phyloP scores from a whole-genome alignment of 306 rosid species.

The Malus asiatica region DNA sequence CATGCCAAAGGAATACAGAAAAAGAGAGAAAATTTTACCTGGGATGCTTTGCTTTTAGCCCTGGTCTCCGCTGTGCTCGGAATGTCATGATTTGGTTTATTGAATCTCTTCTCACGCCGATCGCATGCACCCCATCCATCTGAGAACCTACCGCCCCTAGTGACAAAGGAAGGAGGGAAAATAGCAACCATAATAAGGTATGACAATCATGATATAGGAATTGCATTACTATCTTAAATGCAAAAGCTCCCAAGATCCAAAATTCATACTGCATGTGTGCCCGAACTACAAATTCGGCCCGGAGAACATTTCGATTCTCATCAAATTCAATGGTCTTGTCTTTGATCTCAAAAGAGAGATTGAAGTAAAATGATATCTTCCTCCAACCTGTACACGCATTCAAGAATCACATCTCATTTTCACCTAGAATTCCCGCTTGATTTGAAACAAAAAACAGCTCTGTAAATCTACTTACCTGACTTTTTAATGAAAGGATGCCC shows the following conservation, averaged over 20 bases:
- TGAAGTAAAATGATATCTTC: slow-evolving; percentile 89
- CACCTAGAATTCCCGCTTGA: background rate
- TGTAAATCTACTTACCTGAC: slow-evolving; percentile 41
- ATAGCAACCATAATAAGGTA: background rate
- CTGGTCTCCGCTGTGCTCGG: slow-evolving; percentile 96
- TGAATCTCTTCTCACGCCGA: slow-evolving; percentile 79
- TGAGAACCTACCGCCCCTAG: slow-evolving; percentile 89
- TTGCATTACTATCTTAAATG: background rate
- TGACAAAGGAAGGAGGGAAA: background rate
- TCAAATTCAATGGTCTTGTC: slow-evolving; percentile 88
- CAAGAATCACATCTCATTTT: slow-evolving; percentile 2
- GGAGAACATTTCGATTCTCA: slow-evolving; percentile 69
- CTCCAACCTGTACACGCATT: slow-evolving; percentile 67
- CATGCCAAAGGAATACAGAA: background rate
- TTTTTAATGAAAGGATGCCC: slow-evolving; percentile 80
- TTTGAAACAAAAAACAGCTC: background rate
- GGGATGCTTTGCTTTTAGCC: slow-evolving; percentile 90
- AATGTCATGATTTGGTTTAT: slow-evolving; percentile 81
- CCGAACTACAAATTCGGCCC: slow-evolving; percentile 89
- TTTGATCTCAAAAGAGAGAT: slow-evolving; percentile 84
- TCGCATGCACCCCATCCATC: slow-evolving; percentile 99
- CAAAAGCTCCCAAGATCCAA: slow-evolving; percentile 17
- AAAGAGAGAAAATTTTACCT: slow-evolving; percentile 30
- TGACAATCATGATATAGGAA: background rate
- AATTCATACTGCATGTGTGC: slow-evolving; percentile 87